Evolutionary conservation across 495 filamentous ascomycete genomes (phyloP), one percentile per base, ranked within the genome.

Genomic region (Penicillium cataractarum): DNA sequence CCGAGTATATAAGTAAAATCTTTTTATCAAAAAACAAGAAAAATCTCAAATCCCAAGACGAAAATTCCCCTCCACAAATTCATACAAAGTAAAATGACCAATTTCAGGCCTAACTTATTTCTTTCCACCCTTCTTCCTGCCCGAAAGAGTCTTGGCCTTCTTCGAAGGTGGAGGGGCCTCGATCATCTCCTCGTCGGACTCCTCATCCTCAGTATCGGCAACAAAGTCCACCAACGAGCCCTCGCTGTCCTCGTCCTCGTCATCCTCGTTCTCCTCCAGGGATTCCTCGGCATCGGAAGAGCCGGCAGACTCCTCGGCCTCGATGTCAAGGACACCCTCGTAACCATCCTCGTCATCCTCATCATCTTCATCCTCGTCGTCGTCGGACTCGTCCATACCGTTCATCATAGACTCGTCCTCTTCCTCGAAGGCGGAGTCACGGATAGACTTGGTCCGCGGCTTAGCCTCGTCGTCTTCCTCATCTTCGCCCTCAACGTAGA

Each of bases 401-500:
- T 76, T 77, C 66, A 80, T 73, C 71, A 81, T 82, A 21, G 78
- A 78, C 55, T 81, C 79, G 22, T 82, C 80, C 44, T 80, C 51
- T 22, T 54, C 29, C 51, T 54, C 78, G 40, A 71, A 71, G 1
- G 71, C 69, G 60, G 72, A 70, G 42, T 79, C 76, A 58, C 75
- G 78, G 63, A 78, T 78, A 31, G 76, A 72, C 68, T 78, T 77
- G 24, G 69, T 74, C 26, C 77, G 75, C 8, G 76, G 73, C 27
- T 71, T 78, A 31, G 67, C 63, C 39, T 80, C 78, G 64, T 77
- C 76, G 37, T 79, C 78, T 37, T 81, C 76, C 12, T 78, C 78
- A 29, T 83, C 77, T 61, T 92, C 82, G 2, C 92, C 92, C 72
- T 97, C 94, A 4, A 97, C 90, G 66, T 96, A 98, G 31, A 97